Conservation (phyloP, 495 filamentous ascomycete genomes). For the Penicillium psychrofluorescens region DNA sequence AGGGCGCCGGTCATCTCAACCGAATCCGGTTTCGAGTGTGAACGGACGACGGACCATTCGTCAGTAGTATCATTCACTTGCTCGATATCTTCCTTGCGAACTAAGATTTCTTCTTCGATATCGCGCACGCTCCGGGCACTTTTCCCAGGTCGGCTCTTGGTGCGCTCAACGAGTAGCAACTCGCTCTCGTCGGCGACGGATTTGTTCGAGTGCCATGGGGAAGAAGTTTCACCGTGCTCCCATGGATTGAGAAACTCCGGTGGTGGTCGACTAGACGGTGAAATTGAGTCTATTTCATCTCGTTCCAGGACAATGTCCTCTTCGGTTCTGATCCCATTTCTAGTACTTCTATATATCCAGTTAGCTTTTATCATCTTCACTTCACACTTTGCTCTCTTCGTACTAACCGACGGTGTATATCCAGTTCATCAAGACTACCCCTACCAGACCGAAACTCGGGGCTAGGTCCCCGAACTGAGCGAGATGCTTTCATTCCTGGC, state of each 20-base stretch:
- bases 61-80: slow-evolving; percentile 1
- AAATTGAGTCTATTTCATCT: slow-evolving; percentile 10
- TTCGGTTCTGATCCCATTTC: slow-evolving; percentile 6
- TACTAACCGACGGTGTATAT: slow-evolving; percentile 37
- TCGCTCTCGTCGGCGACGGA: slow-evolving; percentile 2
- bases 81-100: slow-evolving; percentile 9
- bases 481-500: slow-evolving; percentile 16
- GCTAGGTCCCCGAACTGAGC: slow-evolving; percentile 29
- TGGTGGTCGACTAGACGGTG: slow-evolving; percentile 8
- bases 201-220: not conserved
- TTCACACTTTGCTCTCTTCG: not conserved
- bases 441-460: slow-evolving; percentile 22
- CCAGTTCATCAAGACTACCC: slow-evolving; percentile 39
- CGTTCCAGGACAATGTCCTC: slow-evolving; percentile 12
- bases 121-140: not conserved
- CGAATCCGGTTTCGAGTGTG: slow-evolving; percentile 6
- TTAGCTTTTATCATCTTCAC: not conserved
- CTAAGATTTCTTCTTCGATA: slow-evolving; percentile 8
- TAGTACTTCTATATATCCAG: not conserved
- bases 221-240: not conserved
- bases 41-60: slow-evolving; percentile 17
- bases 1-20: slow-evolving; percentile 17
- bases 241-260: slow-evolving; percentile 12
- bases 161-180: not conserved
- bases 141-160: not conserved